Evolutionary conservation across 2,329 filamentous ascomycete species (phyloP).

Genomic region (Xylariaceae sp.): DNA sequence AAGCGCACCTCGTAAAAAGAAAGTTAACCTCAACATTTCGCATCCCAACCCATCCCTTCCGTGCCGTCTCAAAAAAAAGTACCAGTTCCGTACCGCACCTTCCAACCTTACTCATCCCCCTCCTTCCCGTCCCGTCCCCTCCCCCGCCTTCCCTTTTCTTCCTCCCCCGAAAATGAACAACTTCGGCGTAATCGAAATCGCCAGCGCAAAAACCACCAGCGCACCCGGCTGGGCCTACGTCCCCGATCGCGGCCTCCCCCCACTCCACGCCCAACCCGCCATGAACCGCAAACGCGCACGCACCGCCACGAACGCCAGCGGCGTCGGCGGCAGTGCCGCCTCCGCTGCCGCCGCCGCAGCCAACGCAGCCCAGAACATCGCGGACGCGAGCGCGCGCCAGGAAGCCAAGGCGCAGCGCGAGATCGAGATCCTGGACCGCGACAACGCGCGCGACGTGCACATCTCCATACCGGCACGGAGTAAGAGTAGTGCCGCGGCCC

Average conservation of each 20-base stretch:
- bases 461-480: conserved; percentile 60
- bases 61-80: no score
- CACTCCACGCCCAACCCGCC: conserved; percentile 34
- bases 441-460: conserved; percentile 67
- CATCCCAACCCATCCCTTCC: no score
- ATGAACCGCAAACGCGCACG: conserved; percentile 63
- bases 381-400: conserved; percentile 73
- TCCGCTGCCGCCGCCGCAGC: conserved; percentile 41
- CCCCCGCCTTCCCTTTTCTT: no score
- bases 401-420: conserved; percentile 77
- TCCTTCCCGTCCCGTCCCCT: no score
- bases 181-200: conserved; percentile 78
- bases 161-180: conserved; percentile 47
- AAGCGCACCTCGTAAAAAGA: no score
- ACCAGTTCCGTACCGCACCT: no score
- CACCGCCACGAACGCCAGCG: conserved; percentile 33
- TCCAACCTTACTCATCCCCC: no score
- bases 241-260: conserved; percentile 57
- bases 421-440: conserved; percentile 74
- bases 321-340: no score
- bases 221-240: conserved; percentile 93
- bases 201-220: conserved; percentile 59
- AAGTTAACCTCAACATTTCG: no score
- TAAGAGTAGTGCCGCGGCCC: conserved; percentile 35
- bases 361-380: conserved; percentile 46